Evolutionary conservation across 768 basidiomycete species (phyloP), one percentile per base, ranked within the genome.

Genomic region (Phlebiopsis flavidoalba): DNA sequence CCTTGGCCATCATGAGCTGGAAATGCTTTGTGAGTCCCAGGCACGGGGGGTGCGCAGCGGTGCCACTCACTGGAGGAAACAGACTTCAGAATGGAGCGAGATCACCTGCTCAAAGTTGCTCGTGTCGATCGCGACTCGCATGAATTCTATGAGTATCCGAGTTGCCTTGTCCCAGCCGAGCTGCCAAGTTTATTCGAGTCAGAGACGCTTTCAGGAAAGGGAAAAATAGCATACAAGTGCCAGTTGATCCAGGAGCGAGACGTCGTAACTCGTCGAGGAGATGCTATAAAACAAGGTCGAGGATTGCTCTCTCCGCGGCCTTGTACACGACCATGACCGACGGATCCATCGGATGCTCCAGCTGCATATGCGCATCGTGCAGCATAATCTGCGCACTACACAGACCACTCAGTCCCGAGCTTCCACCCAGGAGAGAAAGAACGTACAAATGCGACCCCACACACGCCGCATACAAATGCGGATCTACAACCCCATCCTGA

Each of bases 301-400:
- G 73, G 46, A 88, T 83, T 0, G 80, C 78, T 49, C 89, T 80
- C n/a, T n/a, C n/a, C 2, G 88, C 82, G 24, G 89, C 83, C 0
- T 80, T 80, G 8, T 90, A 73, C 33, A 91, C 84, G 66, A 83
- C 86, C 64, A 83, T 77, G 12, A 88, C 85, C 40, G 88, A 90
- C 47, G 83, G 77, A 65, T 89, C 91, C 37, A 82, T 82, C 19
- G 79, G 77, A 50, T 72, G 74, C 21, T 76, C 75, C 53, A 88
- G 75, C 60, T 83, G 79, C n/a, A 88, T 86, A 67, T 89, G 87
- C 1, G 89, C 87, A 62, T 92, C 90, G 65, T 91, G 90, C 37
- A 92, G 73, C 19, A 90, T 74, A 57, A 92, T 86, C 19, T 74
- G 81, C 5, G 87, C 81, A 8, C 90, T 92, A 19, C 33, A 43